phyloP scores from a whole-genome alignment of 805 yeast species.

The Hanseniaspora vineae region DNA sequence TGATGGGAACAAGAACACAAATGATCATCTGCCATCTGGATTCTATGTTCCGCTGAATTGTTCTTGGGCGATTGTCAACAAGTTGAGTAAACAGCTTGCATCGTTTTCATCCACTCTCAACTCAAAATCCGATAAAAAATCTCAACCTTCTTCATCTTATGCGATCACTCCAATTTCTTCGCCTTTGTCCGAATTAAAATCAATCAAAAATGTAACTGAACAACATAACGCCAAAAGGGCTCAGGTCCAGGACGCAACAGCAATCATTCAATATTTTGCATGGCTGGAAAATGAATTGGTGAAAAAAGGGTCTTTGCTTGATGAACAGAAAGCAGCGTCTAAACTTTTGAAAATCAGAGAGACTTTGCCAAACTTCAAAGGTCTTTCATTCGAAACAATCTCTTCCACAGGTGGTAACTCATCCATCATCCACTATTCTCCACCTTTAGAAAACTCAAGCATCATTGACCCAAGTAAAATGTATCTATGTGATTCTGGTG shows the following conservation, averaged over 20 bases:
- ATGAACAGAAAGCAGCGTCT: slow-evolving; percentile 55
- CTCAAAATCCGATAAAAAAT: too few species aligned
- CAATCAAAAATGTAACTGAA: slow-evolving; percentile 65
- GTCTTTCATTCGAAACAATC: slow-evolving; percentile 64
- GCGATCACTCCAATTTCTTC: slow-evolving; percentile 32
- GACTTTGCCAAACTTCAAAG: slow-evolving; percentile 42
- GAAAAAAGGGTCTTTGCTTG: slow-evolving; percentile 29
- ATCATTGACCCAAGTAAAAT: slow-evolving; percentile 54
- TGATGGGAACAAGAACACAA: slow-evolving; percentile 4
- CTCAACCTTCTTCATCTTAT: too few species aligned
- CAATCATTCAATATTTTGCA: slow-evolving; percentile 58
- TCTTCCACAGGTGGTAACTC: slow-evolving; percentile 68
- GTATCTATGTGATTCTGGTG: slow-evolving; percentile 79
- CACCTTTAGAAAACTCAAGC: slow-evolving; percentile 43
- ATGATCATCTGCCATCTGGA: slow-evolving; percentile 9
- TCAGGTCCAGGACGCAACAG: slow-evolving; percentile 75
- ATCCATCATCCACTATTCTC: slow-evolving; percentile 65
- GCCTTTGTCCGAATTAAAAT: slow-evolving; percentile 56
- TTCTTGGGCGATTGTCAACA: slow-evolving; percentile 56
- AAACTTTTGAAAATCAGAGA: slow-evolving; percentile 44
- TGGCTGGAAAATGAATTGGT: slow-evolving; percentile 64
- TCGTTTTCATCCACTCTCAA: not conserved
- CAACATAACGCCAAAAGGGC: slow-evolving; percentile 58
- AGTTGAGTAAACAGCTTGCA: slow-evolving; percentile 25
- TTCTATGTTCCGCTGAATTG: slow-evolving; percentile 35